Percentiles rank a stretch among this genome's conserved stretches.
phyloP scores from a whole-genome alignment of 2,329 filamentous ascomycete species.

The Diaporthe ampelina region DNA sequence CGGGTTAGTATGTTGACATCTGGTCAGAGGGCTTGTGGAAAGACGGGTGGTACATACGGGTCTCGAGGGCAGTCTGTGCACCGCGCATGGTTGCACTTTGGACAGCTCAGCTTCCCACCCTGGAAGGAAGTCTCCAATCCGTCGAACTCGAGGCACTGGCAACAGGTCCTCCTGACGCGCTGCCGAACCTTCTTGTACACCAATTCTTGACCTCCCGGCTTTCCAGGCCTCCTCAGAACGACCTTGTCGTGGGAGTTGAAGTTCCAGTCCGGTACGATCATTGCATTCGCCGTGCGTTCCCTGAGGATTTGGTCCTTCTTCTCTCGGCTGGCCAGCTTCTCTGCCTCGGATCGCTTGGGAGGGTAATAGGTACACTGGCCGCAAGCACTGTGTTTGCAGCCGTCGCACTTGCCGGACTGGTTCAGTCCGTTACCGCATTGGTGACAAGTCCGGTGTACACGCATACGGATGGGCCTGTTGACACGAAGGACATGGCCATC shows the following conservation, averaged over 20 bases:
- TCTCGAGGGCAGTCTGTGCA: constrained; percentile 87
- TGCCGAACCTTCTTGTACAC: constrained; percentile 80
- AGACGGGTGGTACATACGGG: constrained; percentile 69
- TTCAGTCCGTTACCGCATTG: constrained; percentile 68
- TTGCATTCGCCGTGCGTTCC: constrained; percentile 69
- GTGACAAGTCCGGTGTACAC: constrained; percentile 85
- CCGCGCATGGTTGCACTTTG: constrained; percentile 77
- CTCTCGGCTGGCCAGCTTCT: constrained; percentile 66
- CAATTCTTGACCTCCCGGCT: constrained; percentile 74
- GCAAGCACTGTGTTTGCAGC: constrained; percentile 87
- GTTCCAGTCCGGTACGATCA: constrained; percentile 66
- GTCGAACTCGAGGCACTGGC: constrained; percentile 68
- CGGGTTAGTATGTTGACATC: constrained; percentile 41
- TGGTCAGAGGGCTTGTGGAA: not conserved
- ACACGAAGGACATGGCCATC: constrained; percentile 73
- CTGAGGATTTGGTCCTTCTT: constrained; percentile 64
- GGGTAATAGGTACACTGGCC: constrained; percentile 84
- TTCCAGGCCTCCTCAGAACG: constrained; percentile 73
- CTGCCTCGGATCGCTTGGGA: constrained; percentile 71
- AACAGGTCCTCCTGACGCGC: constrained; percentile 81
- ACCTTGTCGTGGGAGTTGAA: constrained; percentile 61
- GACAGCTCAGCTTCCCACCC: constrained; percentile 72
- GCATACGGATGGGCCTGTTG: constrained; percentile 83
- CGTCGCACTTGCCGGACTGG: constrained; percentile 79
- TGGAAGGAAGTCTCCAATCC: constrained; percentile 68